Evolutionary conservation across 2,329 filamentous ascomycete genomes (phyloP), one percentile per base, ranked within the genome.

Genomic region (Pyrenochaeta sp.): DNA sequence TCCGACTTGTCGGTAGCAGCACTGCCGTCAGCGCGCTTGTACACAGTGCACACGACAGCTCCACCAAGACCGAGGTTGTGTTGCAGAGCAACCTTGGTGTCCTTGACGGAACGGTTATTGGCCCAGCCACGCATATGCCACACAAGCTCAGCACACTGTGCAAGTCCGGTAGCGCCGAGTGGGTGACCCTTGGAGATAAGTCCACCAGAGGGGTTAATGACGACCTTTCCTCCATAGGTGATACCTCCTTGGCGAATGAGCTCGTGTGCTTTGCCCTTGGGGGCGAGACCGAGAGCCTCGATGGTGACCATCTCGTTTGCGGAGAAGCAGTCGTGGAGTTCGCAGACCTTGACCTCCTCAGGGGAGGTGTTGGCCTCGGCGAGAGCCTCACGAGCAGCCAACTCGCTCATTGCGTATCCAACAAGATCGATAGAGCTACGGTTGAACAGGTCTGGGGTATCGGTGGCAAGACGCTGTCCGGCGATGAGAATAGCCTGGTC

Each of bases 41-140:
- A 96, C 3, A 97, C 88, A 0, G 90, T 93, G 15, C 94, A 89
- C 1, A 97, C 92, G 2, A 86, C 91, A 3, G 92, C 93, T 41
- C 94, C 94, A 10, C 93, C 93, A 4, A 97, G 79, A 0, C 93
- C 94, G 1, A 97, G 80, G 67, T 97, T 97, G 69, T 97, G 94
- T 77, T 96, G 92, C 54, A 97, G 77, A 44, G 88, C 89, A 45
- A 84, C 84, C 50, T 76, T 82, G 0, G 91, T 94, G 44, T 80
- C 79, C 14, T 82, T 76, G 1, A 88, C 81, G 11, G 84, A 76
- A 27, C 93, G 82, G 77, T 96, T 96, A 74, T 94, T 96, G 14
- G 93, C 93, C 93, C 93, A 96, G 9, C 93, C 93, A 54, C 93
- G 84, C 60, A 97, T 79, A 67, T 97, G 93, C 93, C 93, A 97